phyloP scores from a whole-genome alignment of 371 early-diverging fungal species.

The Rhizopus arrhizus region DNA sequence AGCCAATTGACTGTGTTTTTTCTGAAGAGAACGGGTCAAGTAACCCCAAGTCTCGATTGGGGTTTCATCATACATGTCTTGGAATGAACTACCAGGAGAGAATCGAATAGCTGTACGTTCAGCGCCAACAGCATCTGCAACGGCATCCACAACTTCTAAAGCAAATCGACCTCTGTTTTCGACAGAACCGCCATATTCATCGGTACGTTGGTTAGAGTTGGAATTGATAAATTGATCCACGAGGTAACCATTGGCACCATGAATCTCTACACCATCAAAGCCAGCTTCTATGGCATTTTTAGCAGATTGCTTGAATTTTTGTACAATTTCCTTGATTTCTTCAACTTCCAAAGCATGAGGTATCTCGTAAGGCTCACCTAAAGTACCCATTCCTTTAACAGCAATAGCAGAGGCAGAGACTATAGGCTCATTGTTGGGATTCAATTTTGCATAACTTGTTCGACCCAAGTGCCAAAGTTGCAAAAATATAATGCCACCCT shows the following conservation, averaged over 20 bases:
- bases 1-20: constrained; percentile 28
- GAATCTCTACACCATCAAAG: constrained; percentile 42
- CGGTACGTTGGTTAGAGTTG: constrained; percentile 53
- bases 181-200: constrained; percentile 70
- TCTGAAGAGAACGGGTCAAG: constrained; percentile 25
- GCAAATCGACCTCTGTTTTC: constrained; percentile 73
- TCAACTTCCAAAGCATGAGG: constrained; percentile 15
- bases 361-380: too few species aligned
- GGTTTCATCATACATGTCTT: constrained; percentile 36
- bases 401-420: too few species aligned
- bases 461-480: constrained; percentile 56
- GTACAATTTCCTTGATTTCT: constrained; percentile 60
- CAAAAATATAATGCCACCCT: constrained; percentile 51
- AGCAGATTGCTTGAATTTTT: constrained; percentile 60
- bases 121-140: constrained; percentile 39
- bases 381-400: too few species aligned
- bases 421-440: too few species aligned
- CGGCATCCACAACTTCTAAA: constrained; percentile 54
- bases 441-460: constrained; percentile 10
- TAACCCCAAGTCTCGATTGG: constrained; percentile 42
- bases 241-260: constrained; percentile 69
- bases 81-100: constrained; percentile 7
- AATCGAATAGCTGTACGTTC: too few species aligned
- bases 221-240: constrained; percentile 55
- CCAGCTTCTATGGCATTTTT: constrained; percentile 27